phyloP scores from a whole-genome alignment of 495 filamentous ascomycete species.

The Endocarpon pusillum region DNA sequence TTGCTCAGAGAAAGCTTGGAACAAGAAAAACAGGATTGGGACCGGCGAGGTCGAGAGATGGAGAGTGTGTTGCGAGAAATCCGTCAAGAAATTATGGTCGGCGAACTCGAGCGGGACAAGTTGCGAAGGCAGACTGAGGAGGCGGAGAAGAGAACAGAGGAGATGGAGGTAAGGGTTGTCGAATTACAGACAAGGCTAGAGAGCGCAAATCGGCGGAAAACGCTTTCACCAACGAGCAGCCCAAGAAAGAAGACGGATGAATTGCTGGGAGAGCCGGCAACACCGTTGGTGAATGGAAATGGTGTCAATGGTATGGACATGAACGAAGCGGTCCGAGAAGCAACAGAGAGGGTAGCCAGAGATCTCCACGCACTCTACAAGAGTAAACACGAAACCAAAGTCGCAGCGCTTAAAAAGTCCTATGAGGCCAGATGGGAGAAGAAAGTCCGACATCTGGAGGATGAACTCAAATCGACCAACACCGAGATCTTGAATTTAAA shows the following conservation, averaged over 20 bases:
- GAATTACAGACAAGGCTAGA: slow-evolving; percentile 54
- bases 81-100: slow-evolving; percentile 61
- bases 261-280: too few relatives aligned
- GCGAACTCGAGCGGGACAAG: slow-evolving; percentile 59
- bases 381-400: slow-evolving; percentile 88
- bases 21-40: slow-evolving; percentile 68
- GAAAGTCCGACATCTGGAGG: slow-evolving; percentile 58
- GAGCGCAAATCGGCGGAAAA: slow-evolving; percentile 31
- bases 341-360: slow-evolving; percentile 76
- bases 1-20: slow-evolving; percentile 48
- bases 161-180: slow-evolving; percentile 32
- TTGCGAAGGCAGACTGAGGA: slow-evolving; percentile 56
- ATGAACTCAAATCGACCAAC: slow-evolving; percentile 43
- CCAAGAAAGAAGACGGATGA: too few relatives aligned
- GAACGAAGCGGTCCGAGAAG: slow-evolving; percentile 52
- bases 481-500: slow-evolving; percentile 60
- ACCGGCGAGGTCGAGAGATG: slow-evolving; percentile 69
- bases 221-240: slow-evolving; percentile 1
- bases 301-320: slow-evolving; percentile 10
- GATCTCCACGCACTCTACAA: slow-evolving; percentile 93
- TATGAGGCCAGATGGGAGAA: slow-evolving; percentile 85
- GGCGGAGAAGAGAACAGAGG: slow-evolving; percentile 49
- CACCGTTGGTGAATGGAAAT: slow-evolving; percentile 5
- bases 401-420: slow-evolving; percentile 82
- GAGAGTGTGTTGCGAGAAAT: slow-evolving; percentile 60